Base-by-base conservation (phyloP, 441 rosid species). In the Erysimum cheiri region DNA sequence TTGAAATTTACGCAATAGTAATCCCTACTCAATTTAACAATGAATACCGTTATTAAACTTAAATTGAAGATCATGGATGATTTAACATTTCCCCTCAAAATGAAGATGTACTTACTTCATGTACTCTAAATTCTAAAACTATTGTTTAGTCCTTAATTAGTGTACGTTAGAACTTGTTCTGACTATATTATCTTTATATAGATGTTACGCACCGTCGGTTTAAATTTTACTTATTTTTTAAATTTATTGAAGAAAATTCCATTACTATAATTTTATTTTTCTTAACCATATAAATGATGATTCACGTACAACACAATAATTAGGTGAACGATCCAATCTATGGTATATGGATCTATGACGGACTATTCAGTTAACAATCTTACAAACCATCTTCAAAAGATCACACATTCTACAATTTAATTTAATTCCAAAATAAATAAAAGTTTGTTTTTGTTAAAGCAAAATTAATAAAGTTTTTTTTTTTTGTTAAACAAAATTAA, bases 1-100 rank as follows among this genome's bases (percentile, higher is more conserved):
- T 36, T 64, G 28, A 72, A 37, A 46, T 13, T 0, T 47, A 72
- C 69, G 76, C 64, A 8, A 47, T 39, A 43, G 52, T 47, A 55
- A 50, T 28, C 60, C 44, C 46, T 46, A 37, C 36, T 71, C 55
- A 61, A 71, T 52, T 32, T 14, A 54, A 53, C 19, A 32, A 61
- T 53, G 48, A 62, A 35, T 9, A 31, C 19, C 68, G 61, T 32
- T 70, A 61, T 10, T 19, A 22, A 61, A 24, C 32, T 10, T 24
- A 11, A 22, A 47, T 10, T 48, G 31, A 48, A 48, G 31, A 49
- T 11, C 32, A 11, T 24, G 31, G 54, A 24, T 48, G 11, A 3
- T 8, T 46, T 22, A 2, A 1, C 24, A 22, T 22, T 22, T 22
- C 36, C 8, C 8, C 8, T 33, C 8, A 5, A 33, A 7, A 33